A percentile compares a stretch with the other conserved stretches of the same genome.
Evolutionary conservation across 768 basidiomycete species (phyloP).

Genomic region (Antrodiella citrinella): DNA sequence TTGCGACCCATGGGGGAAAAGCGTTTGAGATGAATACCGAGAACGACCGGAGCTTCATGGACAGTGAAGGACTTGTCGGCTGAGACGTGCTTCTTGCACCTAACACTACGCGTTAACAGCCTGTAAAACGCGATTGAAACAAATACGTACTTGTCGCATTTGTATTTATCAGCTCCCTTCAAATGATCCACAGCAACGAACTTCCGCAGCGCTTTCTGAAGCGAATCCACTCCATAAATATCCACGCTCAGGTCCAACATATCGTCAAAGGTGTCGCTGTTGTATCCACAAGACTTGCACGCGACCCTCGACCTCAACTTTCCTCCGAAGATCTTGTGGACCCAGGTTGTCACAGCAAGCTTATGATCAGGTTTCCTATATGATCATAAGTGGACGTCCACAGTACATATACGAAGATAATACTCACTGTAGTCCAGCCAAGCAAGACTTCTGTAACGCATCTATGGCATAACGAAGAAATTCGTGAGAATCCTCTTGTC

Average conservation of each 20-base stretch:
- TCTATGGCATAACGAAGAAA: slow-evolving; percentile 94
- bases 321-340: slow-evolving; percentile 92
- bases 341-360: slow-evolving; percentile 83
- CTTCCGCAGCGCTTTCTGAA: slow-evolving; percentile 69
- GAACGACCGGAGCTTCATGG: slow-evolving; percentile 76
- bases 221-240: slow-evolving; percentile 50
- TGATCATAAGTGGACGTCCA: slow-evolving; percentile 1
- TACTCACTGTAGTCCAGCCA: too few species aligned
- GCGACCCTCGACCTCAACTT: slow-evolving; percentile 84
- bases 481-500: slow-evolving; percentile 98
- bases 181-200: slow-evolving; percentile 79
- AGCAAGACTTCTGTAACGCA: slow-evolving; percentile 77
- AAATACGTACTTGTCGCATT: slow-evolving; percentile 89
- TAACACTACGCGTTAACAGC: slow-evolving; percentile 22
- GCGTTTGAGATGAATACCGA: slow-evolving; percentile 92
- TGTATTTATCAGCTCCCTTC: slow-evolving; percentile 91
- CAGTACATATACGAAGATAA: too few species aligned
- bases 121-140: not conserved
- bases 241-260: slow-evolving; percentile 93
- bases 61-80: slow-evolving; percentile 90
- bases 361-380: slow-evolving; percentile 61
- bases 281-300: slow-evolving; percentile 72
- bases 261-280: slow-evolving; percentile 94
- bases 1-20: slow-evolving; percentile 90
- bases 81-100: slow-evolving; percentile 86